A percentile compares a stretch with the other conserved stretches of the same genome.
Evolutionary conservation across 108 stramenopile species (phyloP).

Genomic region (Nitzschia sp.): DNA sequence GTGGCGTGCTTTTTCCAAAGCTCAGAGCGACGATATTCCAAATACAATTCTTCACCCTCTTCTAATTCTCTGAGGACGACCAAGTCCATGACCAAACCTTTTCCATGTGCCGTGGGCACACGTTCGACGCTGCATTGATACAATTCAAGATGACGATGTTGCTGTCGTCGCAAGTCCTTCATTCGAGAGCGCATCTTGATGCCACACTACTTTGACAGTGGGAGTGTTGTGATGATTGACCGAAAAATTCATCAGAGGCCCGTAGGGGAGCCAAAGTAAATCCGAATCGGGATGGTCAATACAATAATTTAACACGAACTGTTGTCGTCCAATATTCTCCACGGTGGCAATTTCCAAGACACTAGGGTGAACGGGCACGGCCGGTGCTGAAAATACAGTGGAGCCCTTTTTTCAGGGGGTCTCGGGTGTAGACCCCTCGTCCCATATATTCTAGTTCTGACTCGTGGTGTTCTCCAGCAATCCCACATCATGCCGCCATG

Average conservation of each 20-base stretch:
- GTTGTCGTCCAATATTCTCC: constrained; percentile 15
- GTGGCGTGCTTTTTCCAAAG: constrained; percentile 36
- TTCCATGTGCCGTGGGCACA: constrained; percentile 24
- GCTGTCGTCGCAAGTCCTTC: constrained; percentile 14
- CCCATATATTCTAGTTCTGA: too few relatives aligned
- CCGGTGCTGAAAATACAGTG: constrained; percentile 37
- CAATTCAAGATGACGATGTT: constrained; percentile 36
- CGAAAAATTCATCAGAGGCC: constrained; percentile 34
- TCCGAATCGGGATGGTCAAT: constrained; percentile 60
- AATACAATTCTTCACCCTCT: constrained; percentile 53
- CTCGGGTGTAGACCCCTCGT: constrained; percentile 40
- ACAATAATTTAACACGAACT: constrained; percentile 64
- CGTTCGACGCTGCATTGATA: constrained; percentile 5
- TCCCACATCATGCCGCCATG: too few relatives aligned
- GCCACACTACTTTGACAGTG: constrained; percentile 36
- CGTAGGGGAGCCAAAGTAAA: constrained; percentile 51
- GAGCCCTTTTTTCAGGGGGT: constrained; percentile 17
- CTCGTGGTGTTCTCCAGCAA: too few relatives aligned
- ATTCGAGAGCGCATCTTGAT: neutral
- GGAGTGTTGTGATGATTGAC: constrained; percentile 29
- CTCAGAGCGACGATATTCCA: constrained; percentile 66
- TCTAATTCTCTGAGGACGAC: constrained; percentile 50
- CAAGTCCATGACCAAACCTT: constrained; percentile 55
- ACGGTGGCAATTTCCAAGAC: neutral
- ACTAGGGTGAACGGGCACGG: constrained; percentile 25